Evolutionary conservation across 139 green algal genomes (phyloP), one percentile per base, ranked within the genome.

Genomic region (Chlorella vulgaris): DNA sequence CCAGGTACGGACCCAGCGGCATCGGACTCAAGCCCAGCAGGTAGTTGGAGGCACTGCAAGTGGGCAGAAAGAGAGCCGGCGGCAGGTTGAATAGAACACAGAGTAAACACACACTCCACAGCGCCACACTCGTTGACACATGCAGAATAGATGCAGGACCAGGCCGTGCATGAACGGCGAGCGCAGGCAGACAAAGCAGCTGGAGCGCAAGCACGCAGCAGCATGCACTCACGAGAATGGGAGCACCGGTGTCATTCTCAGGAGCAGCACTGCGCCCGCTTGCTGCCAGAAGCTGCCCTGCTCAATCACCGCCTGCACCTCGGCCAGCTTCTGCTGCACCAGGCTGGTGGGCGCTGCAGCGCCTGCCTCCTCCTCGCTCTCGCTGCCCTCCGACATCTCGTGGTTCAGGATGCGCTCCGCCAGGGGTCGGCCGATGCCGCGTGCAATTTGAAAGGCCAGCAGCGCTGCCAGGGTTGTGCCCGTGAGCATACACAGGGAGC

Each of bases 241-340:
- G 33, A 96, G 88, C 7, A 97, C 88, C 15, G 94, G 94, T 13
- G 93, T 97, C 2, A 97, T 79, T 7, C 94, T 83, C 78, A 97
- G 87, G 60, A 95, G 80, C 58, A 89, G 79, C 18, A 97, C 85
- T 4, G 93, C 90, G 10, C 83, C 88, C 22, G 91, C 81, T 89
- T 97, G 93, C 86, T 93, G 82, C 78, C 69, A 82, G 51, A 93
- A 90, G 47, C 81, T 87, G 58, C 93, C 93, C 18, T 78, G 74
- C 81, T 94, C 90, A 36, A 97, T 94, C 22, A 84, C 83, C 22
- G 66, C 77, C 36, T 81, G 55, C 28, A 90, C 76, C 77, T 93
- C 76, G 3, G 88, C 88, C 35, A 96, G 80, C 63, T 61, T 58
- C 18, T 24, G 53, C 68, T 69, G 62, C 53, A 80, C 47, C 38